Evolutionary conservation across 2,329 filamentous ascomycete genomes (phyloP), one percentile per base, ranked within the genome.

Genomic region (Phyllosticta citribraziliensis): DNA sequence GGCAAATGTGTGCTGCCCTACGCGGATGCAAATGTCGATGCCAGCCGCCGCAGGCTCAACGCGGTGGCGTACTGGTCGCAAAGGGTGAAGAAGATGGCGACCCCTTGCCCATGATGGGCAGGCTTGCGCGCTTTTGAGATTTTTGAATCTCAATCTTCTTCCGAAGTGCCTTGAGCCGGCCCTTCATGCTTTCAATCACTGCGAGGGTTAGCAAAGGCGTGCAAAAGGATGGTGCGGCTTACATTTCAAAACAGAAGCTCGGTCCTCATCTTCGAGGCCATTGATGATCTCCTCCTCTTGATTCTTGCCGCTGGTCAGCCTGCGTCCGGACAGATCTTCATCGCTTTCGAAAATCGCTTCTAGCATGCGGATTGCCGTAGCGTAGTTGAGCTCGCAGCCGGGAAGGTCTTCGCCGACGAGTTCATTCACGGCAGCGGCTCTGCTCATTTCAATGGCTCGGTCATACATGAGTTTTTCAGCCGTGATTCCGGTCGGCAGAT

Each of bases 401-500:
- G 80, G 76, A 24, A 97, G 79, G 72, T 97, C 92, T 64, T 94
- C 89, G 62, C 93, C 91, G 1, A 94, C 91, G 56, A 99, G 88
- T 75, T 99, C 94, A 68, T 96, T 95, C 70, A 97, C 94, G 8
- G 94, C 94, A 8, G 94, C 93, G 3, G 89, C 86, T 58, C 91
- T 86, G 72, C 91, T 97, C 94, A 99, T 97, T 73, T 99, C 94
- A 22, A 97, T 79, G 0, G 94, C 94, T 55, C 94, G 89, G 67
- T 99, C 94, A 71, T 97, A 99, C 91, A 99, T 97, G 54, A 99
- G 80, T 75, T 92, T 96, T 77, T 97, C 94, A 0, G 94, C 94
- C 22, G 91, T 97, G 61, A 97, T 86, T 1, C 93, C 94, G 2
- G 89, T 85, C 14, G 89, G 96, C 25, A 99, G 81, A 55, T 88